Base-by-base conservation (phyloP, 2,329 filamentous ascomycete species). In the Penicillium sp. region DNA sequence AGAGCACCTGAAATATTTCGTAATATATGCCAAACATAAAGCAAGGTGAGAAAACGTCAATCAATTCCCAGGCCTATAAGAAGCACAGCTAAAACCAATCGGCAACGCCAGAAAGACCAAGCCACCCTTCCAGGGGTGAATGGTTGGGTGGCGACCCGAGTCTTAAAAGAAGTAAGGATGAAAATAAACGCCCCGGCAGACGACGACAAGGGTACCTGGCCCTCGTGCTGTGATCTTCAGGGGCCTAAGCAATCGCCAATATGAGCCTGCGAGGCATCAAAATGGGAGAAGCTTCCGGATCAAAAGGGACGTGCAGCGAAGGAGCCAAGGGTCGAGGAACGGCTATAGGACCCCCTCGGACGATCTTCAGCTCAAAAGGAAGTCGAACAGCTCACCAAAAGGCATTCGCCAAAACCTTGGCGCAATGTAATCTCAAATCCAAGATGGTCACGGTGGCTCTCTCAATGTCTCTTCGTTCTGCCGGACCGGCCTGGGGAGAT, bases 401-500 rank as follows among this genome's bases (percentile, higher is more conserved):
- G 35, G 35, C 9, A 41, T 15, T 13, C 35, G 13, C 35, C 9
- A 41, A 5, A 9, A 15, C 5, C 8, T 15, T 15, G 35, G 2
- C 5, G 11, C 11, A 15, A 11, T 41, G 35, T 41, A 41, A 15
- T 41, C 13, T 41, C 11, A 41, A 41, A 5, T 6, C 35, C 29
- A 56, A 41, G 11, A 48, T 30, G 15, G 26, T 44, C 15, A 38
- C 46, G 31, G 26, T 41, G 35, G 17, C 41, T 17, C 35, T 8
- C 15, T 62, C 44, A 60, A n/a, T 62, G 50, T 47, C 50, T 57
- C 29, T 51, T 62, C n/a, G 45, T 31, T 23, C 51, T 60, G 13
- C 41, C 41, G 9, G 53, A 57, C 41, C 45, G 52, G 30, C 26
- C 53, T 21, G 17, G 31, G 4, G 46, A 60, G 44, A 52, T 63